Conservation (phyloP, 257 asterid species). For the Coffea eugenioides region DNA sequence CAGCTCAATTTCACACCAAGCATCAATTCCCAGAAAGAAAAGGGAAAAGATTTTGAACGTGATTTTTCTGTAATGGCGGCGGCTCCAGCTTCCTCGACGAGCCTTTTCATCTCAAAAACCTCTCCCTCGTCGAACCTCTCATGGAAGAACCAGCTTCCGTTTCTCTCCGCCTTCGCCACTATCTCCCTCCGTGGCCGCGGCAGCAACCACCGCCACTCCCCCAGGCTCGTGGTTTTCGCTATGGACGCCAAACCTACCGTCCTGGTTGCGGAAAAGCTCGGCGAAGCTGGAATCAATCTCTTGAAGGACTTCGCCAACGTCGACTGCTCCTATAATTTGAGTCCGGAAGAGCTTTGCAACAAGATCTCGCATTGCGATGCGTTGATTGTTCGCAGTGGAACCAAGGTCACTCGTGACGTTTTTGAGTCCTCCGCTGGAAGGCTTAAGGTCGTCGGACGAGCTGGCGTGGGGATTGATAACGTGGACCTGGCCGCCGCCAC, state of each 20-base stretch:
- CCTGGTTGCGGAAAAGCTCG: conserved; percentile 87
- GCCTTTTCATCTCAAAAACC: conserved; percentile 33
- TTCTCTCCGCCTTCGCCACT: conserved; percentile 40
- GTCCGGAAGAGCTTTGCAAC: conserved; percentile 82
- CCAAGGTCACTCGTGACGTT: conserved; percentile 81
- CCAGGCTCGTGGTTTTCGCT: conserved; percentile 57
- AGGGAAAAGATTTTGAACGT: background rate
- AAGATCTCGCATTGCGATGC: conserved; percentile 63
- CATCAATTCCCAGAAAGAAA: background rate
- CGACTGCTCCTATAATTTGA: conserved; percentile 81
- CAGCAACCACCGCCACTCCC: conserved; percentile 24
- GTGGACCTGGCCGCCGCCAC: conserved; percentile 98
- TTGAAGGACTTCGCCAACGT: conserved; percentile 75
- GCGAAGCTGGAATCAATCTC: conserved; percentile 74
- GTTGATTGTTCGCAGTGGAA: conserved; percentile 82
- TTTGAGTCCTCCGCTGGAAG: conserved; percentile 87
- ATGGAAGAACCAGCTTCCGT: conserved; percentile 36
- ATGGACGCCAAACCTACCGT: conserved; percentile 86
- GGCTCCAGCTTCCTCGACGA: conserved; percentile 45
- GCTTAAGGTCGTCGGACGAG: conserved; percentile 90
- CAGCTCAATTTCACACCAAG: conserved; percentile 17
- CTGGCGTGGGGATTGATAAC: conserved; percentile 93
- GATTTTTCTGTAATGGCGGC: conserved; percentile 44
- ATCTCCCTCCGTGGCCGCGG: conserved; percentile 30
- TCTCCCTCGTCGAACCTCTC: conserved; percentile 37